Evolutionary conservation across 768 basidiomycete genomes (phyloP).

Genomic region (Wakefieldia striispora): DNA sequence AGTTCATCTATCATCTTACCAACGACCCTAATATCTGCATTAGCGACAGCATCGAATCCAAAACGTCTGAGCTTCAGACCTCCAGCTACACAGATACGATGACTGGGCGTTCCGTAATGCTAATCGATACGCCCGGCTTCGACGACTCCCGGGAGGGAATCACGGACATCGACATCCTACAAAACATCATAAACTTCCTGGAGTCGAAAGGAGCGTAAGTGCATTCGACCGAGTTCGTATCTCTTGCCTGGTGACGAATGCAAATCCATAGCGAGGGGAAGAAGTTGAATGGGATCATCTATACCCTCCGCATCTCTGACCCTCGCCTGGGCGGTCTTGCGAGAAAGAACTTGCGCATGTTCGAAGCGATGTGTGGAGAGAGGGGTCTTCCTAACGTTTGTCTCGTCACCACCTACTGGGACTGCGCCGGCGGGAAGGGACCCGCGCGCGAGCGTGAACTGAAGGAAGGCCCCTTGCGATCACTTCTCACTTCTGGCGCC

Average conservation of each 20-base stretch:
- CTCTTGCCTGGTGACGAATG: not conserved
- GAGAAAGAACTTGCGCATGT: constrained; percentile 41
- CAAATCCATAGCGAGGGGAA: not conserved
- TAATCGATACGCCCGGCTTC: too few species aligned
- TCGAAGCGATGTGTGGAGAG: constrained; percentile 45
- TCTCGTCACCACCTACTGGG: constrained; percentile 49
- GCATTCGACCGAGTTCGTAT: not conserved
- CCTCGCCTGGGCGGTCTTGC: constrained; percentile 41
- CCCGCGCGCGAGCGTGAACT: constrained; percentile 24
- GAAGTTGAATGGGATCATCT: constrained; percentile 42
- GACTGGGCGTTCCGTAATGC: too few species aligned
- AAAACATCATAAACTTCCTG: too few species aligned
- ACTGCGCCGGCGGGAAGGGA: constrained; percentile 26
- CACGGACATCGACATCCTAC: too few species aligned
- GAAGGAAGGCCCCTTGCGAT: constrained; percentile 41
- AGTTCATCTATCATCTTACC: too few species aligned
- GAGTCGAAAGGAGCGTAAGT: too few species aligned
- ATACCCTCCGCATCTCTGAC: constrained; percentile 44
- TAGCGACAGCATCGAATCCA: too few species aligned
- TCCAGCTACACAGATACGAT: too few species aligned
- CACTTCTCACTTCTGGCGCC: constrained; percentile 42
- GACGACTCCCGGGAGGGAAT: too few species aligned
- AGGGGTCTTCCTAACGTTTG: constrained; percentile 40
- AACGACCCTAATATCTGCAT: too few species aligned
- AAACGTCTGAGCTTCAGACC: too few species aligned